phyloP scores from a whole-genome alignment of 2,329 filamentous ascomycete genomes.

The Penicillium olsonii region DNA sequence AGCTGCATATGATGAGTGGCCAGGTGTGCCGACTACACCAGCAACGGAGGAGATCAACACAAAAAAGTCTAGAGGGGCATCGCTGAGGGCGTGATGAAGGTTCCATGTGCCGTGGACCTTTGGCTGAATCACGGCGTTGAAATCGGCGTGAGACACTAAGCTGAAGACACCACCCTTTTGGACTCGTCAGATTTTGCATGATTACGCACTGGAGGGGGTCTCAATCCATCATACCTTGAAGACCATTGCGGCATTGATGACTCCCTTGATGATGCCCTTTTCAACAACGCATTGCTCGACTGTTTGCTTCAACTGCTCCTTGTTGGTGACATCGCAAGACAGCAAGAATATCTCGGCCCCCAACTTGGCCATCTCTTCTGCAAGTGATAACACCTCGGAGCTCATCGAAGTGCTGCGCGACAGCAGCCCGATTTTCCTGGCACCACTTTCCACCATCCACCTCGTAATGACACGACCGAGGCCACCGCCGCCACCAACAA shows the following conservation, averaged over 20 bases:
- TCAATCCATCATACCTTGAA: not conserved
- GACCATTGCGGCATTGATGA: not conserved
- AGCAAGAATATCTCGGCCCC: slow-evolving; percentile 25
- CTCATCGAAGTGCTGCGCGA: slow-evolving; percentile 46
- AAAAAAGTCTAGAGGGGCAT: not conserved
- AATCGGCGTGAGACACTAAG: not conserved
- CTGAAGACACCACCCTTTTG: not conserved
- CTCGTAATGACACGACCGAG: slow-evolving; percentile 57
- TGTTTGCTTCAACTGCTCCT: not conserved
- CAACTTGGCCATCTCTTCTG: slow-evolving; percentile 15
- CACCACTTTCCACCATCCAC: slow-evolving; percentile 55
- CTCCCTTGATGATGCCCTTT: not conserved
- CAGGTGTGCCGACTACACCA: not conserved
- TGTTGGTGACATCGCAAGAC: slow-evolving; percentile 34
- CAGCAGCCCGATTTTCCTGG: slow-evolving; percentile 55
- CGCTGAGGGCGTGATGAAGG: not conserved
- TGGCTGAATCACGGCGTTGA: not conserved
- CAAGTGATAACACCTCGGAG: slow-evolving; percentile 15
- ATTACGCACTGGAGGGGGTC: not conserved
- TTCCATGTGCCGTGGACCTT: not conserved
- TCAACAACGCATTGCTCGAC: not conserved
- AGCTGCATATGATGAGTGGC: not conserved
- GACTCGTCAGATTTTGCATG: not conserved
- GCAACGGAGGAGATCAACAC: not conserved
- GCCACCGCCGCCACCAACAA: slow-evolving; percentile 60